Base-by-base conservation (phyloP, 441 rosid genomes). In the Breynia disticha region DNA sequence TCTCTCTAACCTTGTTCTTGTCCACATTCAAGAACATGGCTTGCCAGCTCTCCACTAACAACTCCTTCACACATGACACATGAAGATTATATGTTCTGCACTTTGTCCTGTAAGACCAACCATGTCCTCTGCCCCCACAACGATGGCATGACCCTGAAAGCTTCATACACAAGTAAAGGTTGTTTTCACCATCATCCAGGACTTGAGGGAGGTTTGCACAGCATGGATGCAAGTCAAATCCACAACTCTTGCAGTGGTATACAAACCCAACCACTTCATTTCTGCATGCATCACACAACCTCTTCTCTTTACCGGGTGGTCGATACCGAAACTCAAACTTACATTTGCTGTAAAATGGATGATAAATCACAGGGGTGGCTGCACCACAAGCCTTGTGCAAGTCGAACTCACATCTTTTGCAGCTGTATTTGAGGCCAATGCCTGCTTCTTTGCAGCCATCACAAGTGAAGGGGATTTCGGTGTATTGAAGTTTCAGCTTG, bases 381-480 rank as follows among this genome's bases (percentile, higher is more conserved):
- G 73, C 13, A 4, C 89, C 83, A 7, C 93, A 84, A 51, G 79
- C 86, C 38, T 64, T 57, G 72, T 84, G 93, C 57, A 84, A 86
- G 59, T 84, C 86, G 14, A 77, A 81, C 43, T 84, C 77, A 8
- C 84, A 81, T 21, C 4, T 17, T 7, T 75, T 20, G 65, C 93
- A 84, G 16, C 70, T 79, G 61, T 79, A 79, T 17, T 72, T 79
- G 0, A 84, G 78, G 11, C 93, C 93, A 1, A 84, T 79, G 7
- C 89, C 89, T 0, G 76, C 80, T 64, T 84, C 93, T 48, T 78
- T 82, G 83, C 89, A 84, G 1, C 89, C 89, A 12, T 84, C 86
- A 32, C 93, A 84, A 65, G 76, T 76, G 81, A 79, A 84, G 1
- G 89, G 89, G 55, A 60, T 46, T 62, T 84, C 80, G 2, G 71